phyloP scores from a whole-genome alignment of 108 stramenopile species.

The Aureococcus anophagefferens region DNA sequence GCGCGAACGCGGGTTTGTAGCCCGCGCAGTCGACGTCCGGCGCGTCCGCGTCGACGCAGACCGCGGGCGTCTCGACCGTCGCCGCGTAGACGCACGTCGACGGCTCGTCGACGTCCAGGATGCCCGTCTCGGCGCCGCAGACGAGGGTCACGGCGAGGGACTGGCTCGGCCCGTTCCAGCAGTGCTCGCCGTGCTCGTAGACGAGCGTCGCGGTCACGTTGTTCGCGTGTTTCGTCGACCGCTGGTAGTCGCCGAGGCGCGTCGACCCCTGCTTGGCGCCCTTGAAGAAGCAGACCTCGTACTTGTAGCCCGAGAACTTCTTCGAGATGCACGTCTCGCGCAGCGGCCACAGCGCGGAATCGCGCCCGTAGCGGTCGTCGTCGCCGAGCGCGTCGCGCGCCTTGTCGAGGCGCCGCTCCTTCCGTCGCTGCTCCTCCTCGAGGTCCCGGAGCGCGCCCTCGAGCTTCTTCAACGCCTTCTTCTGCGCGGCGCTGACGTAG shows the following conservation, averaged over 20 bases:
- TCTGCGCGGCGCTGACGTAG: constrained; percentile 1
- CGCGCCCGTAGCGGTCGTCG: constrained; percentile 16
- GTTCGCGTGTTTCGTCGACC: background rate
- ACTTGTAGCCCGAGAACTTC: constrained; percentile 22
- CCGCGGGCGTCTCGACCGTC: constrained; percentile 32
- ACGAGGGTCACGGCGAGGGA: constrained; percentile 23
- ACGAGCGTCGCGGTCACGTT: too few species aligned
- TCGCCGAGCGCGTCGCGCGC: background rate
- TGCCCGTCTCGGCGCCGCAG: constrained; percentile 25
- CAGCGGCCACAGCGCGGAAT: constrained; percentile 19
- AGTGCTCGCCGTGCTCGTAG: constrained; percentile 19
- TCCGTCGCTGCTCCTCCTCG: too few species aligned
- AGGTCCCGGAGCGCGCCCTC: background rate
- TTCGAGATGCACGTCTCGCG: constrained; percentile 21
- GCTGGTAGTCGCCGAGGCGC: constrained; percentile 14
- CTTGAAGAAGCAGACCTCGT: constrained; percentile 29
- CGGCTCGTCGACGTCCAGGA: constrained; percentile 35
- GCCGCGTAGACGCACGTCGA: constrained; percentile 36
- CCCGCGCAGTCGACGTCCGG: too few species aligned
- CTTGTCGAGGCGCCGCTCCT: background rate
- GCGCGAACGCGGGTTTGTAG: too few species aligned
- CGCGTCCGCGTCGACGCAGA: constrained; percentile 9
- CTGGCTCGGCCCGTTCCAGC: constrained; percentile 39
- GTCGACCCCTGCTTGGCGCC: constrained; percentile 25
- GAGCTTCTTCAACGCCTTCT: constrained; percentile 7